These are phyloP conservation scores for Cercospora brassicicola DNA, from an alignment of 2,329 filamentous ascomycete species.

Conservation along the genomic window DNA sequence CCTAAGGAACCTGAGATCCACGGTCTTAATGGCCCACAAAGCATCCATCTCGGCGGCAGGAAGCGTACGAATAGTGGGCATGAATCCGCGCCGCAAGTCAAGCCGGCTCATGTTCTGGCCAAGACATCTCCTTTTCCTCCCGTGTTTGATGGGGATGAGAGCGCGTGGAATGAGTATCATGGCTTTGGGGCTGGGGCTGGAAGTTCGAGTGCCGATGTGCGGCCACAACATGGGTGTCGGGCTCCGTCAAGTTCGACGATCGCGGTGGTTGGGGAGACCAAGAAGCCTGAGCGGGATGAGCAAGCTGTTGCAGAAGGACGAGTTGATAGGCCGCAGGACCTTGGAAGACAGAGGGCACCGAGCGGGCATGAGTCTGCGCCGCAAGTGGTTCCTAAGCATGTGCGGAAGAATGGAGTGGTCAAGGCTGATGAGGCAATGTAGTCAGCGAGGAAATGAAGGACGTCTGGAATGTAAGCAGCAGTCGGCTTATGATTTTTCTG, in stretches of 20 bases:
- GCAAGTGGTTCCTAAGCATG: neutral
- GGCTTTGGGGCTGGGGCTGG: neutral
- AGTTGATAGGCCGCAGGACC: neutral
- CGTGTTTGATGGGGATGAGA: neutral
- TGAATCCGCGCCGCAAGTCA: neutral
- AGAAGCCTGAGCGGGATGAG: neutral
- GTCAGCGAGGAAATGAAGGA: neutral
- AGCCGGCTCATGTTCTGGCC: neutral
- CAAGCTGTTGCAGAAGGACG: neutral
- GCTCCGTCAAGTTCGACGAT: neutral
- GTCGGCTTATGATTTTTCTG: neutral
- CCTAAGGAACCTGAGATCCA: neutral
- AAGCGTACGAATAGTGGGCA: neutral
- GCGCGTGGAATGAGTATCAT: neutral
- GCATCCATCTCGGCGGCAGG: neutral
- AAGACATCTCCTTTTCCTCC: neutral
- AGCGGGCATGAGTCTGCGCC: neutral
- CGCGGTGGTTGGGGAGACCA: neutral
- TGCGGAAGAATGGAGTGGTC: neutral
- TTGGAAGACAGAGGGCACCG: neutral
- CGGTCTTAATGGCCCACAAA: neutral
- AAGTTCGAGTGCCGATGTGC: neutral
- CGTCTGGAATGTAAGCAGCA: neutral
- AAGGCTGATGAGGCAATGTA: neutral
- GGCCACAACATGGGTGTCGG: neutral